Evolutionary conservation across 176 grass and related monocot species (phyloP).

Genomic region (Luzula sylvatica): DNA sequence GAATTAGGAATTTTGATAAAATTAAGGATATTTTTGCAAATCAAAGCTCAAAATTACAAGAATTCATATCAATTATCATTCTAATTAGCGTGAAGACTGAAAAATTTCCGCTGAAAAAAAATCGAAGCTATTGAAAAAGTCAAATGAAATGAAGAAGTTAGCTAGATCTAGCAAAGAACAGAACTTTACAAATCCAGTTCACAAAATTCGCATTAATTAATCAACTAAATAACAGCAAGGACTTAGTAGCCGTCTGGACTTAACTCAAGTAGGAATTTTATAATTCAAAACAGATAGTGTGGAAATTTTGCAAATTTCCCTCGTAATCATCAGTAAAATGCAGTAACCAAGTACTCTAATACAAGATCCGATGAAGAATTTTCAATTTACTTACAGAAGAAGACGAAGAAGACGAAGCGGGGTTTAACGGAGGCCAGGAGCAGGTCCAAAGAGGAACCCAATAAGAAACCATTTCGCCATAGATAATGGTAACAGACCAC

Average conservation of each 20-base stretch:
- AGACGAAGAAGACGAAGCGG: constrained; percentile 23
- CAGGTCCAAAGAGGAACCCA: constrained; percentile 72
- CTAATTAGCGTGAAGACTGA: neutral
- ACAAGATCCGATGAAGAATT: constrained; percentile 5
- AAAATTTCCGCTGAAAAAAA: too few relatives aligned
- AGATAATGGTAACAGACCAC: constrained; percentile 68
- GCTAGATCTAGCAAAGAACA: too few relatives aligned
- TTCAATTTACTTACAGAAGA: constrained; percentile 20
- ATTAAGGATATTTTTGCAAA: neutral
- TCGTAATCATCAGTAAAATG: neutral
- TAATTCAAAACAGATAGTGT: too few relatives aligned
- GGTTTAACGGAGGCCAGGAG: constrained; percentile 49
- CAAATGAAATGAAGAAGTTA: too few relatives aligned
- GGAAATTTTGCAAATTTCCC: too few relatives aligned
- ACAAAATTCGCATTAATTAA: too few relatives aligned
- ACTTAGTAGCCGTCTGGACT: too few relatives aligned
- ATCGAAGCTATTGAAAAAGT: too few relatives aligned
- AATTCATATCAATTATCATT: neutral
- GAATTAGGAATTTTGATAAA: neutral
- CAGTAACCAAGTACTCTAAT: neutral
- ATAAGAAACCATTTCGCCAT: constrained; percentile 75
- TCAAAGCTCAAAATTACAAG: too few relatives aligned
- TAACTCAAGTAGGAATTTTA: too few relatives aligned
- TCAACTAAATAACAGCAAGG: too few relatives aligned
- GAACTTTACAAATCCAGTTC: too few relatives aligned